Evolutionary conservation across 441 rosid genomes (phyloP).

Genomic region (Pelargonium australe): DNA sequence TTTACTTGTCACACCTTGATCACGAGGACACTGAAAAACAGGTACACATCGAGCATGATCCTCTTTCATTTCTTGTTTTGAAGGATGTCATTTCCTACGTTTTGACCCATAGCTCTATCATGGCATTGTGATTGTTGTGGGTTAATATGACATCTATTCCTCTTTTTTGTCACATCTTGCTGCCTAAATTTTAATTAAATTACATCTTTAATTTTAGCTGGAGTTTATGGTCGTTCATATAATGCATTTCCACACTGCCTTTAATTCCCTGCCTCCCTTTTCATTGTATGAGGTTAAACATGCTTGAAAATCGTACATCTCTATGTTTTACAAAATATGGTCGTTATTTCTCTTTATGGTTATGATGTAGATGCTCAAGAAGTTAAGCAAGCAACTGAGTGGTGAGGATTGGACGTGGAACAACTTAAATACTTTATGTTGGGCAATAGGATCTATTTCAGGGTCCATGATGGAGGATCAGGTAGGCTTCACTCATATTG

Average conservation of each 20-base stretch:
- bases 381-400: slow-evolving; percentile 86
- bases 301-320: too few relatives aligned
- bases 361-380: slow-evolving; percentile 71
- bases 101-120: not conserved
- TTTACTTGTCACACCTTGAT: slow-evolving; percentile 93
- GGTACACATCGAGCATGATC: slow-evolving; percentile 34
- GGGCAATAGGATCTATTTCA: slow-evolving; percentile 99
- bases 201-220: too few relatives aligned
- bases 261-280: not conserved
- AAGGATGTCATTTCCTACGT: not conserved
- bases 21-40: slow-evolving; percentile 99
- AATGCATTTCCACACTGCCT: too few relatives aligned
- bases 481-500: slow-evolving; percentile 35
- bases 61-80: not conserved
- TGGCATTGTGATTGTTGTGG: too few relatives aligned
- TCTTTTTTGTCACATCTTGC: not conserved
- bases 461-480: slow-evolving; percentile 99
- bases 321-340: not conserved
- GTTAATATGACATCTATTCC: not conserved
- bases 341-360: slow-evolving; percentile 12
- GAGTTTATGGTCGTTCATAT: too few relatives aligned
- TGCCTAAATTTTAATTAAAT: too few relatives aligned
- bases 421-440: slow-evolving; percentile 90
- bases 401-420: slow-evolving; percentile 99
- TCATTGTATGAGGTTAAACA: too few relatives aligned